Conservation (phyloP, 2,329 filamentous ascomycete genomes). For the Penicillium fuscoglaucum region DNA sequence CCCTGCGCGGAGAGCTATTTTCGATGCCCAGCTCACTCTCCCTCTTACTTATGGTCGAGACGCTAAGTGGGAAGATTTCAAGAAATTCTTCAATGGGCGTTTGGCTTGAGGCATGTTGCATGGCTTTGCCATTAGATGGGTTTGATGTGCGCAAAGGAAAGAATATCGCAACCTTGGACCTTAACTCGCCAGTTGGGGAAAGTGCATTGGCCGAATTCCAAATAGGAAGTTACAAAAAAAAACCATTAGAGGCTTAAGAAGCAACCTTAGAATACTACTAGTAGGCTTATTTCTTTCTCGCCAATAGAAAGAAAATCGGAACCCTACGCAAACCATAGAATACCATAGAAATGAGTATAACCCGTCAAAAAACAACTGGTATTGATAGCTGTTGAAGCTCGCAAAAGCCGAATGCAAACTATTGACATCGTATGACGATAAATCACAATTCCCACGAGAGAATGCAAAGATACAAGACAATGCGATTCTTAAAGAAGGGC, state of each 20-base stretch:
- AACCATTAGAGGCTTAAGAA: not conserved
- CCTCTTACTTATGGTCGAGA: not conserved
- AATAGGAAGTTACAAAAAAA: not conserved
- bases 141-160: too few relatives aligned
- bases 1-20: not conserved
- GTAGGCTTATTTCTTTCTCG: too few relatives aligned
- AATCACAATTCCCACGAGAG: constrained; percentile 4
- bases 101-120: not conserved
- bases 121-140: not conserved
- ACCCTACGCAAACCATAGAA: not conserved
- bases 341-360: not conserved
- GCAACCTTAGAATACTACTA: too few relatives aligned
- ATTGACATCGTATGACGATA: constrained; percentile 20
- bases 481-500: constrained; percentile 4
- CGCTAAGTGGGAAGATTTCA: not conserved
- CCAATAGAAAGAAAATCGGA: too few relatives aligned
- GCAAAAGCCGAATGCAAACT: constrained; percentile 16
- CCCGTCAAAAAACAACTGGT: not conserved
- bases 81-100: not conserved
- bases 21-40: not conserved
- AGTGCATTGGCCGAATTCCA: not conserved
- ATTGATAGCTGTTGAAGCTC: constrained; percentile 24
- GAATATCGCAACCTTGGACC: too few relatives aligned
- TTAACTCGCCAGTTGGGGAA: not conserved
- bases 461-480: constrained; percentile 7